These are phyloP conservation scores for Ophiostoma australiae DNA, from an alignment of 2,329 filamentous ascomycete species.

Conservation along the genomic window DNA sequence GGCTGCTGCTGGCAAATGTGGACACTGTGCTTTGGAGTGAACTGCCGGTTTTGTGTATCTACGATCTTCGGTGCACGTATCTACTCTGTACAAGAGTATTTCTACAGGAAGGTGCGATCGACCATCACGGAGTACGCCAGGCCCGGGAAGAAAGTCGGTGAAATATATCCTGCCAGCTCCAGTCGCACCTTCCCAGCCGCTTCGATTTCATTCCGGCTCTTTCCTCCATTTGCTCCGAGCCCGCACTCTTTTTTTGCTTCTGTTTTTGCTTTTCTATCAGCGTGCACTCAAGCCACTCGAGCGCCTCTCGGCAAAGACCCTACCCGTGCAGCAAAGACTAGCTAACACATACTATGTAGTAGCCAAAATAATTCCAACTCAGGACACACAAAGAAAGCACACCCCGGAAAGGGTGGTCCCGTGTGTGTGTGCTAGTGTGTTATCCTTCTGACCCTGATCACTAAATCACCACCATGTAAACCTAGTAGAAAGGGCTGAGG, in stretches of 20 bases:
- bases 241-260: not conserved
- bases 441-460: conserved; percentile 2
- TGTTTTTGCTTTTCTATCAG: no score
- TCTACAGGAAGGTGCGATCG: conserved; percentile 4
- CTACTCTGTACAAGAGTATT: not conserved
- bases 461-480: not conserved
- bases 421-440: not conserved
- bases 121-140: not conserved
- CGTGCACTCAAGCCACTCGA: no score
- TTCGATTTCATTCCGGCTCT: not conserved
- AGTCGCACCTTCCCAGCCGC: not conserved
- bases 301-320: not conserved
- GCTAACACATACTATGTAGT: not conserved
- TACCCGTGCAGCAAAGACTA: not conserved
- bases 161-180: not conserved
- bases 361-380: no score
- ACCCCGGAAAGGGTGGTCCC: not conserved
- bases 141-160: not conserved
- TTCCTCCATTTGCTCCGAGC: not conserved
- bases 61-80: no score
- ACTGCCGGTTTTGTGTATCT: not conserved
- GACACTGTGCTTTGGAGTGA: not conserved
- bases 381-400: not conserved
- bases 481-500: not conserved
- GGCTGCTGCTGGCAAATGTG: not conserved